These are phyloP conservation scores for Boeremia lycopersici DNA, from an alignment of 2,329 filamentous ascomycete species.

Conservation along the genomic window DNA sequence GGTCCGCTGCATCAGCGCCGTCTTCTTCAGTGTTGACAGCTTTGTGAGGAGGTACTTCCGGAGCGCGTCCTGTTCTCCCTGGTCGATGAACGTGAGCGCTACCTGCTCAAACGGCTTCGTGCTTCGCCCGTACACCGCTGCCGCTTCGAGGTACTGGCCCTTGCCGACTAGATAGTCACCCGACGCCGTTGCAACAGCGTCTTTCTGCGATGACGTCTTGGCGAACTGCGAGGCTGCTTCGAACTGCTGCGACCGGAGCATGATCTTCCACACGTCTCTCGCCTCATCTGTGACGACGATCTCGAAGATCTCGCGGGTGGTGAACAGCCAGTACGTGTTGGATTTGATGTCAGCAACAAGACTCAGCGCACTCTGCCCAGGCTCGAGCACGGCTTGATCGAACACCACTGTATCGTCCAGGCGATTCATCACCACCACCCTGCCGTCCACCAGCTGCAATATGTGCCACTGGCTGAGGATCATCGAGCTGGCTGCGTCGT, in stretches of 20 bases:
- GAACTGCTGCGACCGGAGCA: constrained; percentile 85
- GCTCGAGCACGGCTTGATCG: constrained; percentile 83
- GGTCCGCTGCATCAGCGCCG: constrained; percentile 85
- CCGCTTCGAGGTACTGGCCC: constrained; percentile 83
- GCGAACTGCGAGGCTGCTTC: constrained; percentile 87
- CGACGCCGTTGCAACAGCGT: constrained; percentile 88
- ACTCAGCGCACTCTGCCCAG: constrained; percentile 79
- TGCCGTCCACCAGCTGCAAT: constrained; percentile 78
- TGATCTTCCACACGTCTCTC: constrained; percentile 91
- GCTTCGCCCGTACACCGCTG: constrained; percentile 88
- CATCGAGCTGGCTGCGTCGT: constrained; percentile 79
- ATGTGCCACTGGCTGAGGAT: constrained; percentile 94
- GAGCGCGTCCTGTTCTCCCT: constrained; percentile 85
- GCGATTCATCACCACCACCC: constrained; percentile 83
- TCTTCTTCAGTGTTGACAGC: constrained; percentile 79
- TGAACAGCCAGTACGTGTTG: constrained; percentile 98
- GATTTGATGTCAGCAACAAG: constrained; percentile 90
- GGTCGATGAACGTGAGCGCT: constrained; percentile 86
- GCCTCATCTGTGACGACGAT: constrained; percentile 90
- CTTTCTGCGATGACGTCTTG: constrained; percentile 78
- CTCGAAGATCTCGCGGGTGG: constrained; percentile 88
- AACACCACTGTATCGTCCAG: constrained; percentile 86
- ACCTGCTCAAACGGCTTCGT: constrained; percentile 98
- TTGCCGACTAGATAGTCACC: constrained; percentile 86
- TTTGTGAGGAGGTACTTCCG: constrained; percentile 89